Evolutionary conservation across 2,329 filamentous ascomycete genomes (phyloP), one percentile per base, ranked within the genome.

Genomic region (Pleoardoris graminearum): DNA sequence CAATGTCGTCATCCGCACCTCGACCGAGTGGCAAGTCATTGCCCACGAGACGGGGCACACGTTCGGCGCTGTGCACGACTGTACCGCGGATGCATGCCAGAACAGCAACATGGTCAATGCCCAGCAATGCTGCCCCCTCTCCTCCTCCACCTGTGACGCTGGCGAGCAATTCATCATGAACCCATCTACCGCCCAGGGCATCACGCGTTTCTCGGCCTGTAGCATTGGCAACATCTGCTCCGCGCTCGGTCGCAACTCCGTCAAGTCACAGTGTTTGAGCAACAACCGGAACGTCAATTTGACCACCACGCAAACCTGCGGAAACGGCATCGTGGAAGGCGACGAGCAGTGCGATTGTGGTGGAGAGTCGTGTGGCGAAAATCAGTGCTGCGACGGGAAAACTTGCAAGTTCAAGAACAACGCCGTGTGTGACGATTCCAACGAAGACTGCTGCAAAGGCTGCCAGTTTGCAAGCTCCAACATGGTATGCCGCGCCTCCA

Each of bases 301-400:
- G 23, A 90, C 96, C 62, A 88, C 86, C 0, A 90, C 88, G 49
- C 88, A 87, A 62, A 87, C 92, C 69, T 99, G 94, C 74, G 94
- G 94, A 52, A 99, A 99, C 74, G 94, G 94, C 48, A 97, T 99
- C 60, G 94, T 99, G 45, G 94, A 97, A 75, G 79, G 83, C 16
- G 94, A 91, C 58, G 94, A 99, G 75, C 89, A 99, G 48, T 99
- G 94, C 75, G 94, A 99, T 74, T 99, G 94, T 67, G 94, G 94
- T 57, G 93, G 93, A 17, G n/a, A 79, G 12, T 84, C 83, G 33
- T 99, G 94, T 70, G 84, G 79, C 21, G 75, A 80, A 65, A 94
- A 97, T 75, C 68, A 72, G 12, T 99, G 94, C 79, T 99, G 94
- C 75, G 82, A 99, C 63, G 76, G 91, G 1, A 82, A 75, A 3